phyloP scores from a whole-genome alignment of 306 rosid genomes.

The Vachellia collinsii region DNA sequence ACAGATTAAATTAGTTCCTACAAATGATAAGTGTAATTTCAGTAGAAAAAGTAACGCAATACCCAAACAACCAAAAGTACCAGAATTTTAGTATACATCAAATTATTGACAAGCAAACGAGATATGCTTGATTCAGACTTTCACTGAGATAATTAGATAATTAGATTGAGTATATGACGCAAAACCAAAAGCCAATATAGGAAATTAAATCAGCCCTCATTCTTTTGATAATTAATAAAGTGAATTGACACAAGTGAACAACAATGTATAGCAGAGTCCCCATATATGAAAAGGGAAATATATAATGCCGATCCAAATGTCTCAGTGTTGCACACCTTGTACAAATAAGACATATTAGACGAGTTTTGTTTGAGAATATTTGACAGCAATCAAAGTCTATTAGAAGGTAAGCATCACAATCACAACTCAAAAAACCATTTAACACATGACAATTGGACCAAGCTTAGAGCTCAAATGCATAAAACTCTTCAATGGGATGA shows the following conservation, averaged over 20 bases:
- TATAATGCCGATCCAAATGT: background rate
- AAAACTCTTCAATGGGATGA: background rate
- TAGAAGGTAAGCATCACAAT: background rate
- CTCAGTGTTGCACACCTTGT: background rate
- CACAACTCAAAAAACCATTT: background rate
- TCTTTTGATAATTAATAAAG: background rate
- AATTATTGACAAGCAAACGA: constrained; percentile 23
- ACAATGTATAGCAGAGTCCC: background rate
- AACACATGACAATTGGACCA: background rate
- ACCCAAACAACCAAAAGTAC: background rate
- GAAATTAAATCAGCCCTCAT: background rate
- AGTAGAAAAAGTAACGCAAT: constrained; percentile 17
- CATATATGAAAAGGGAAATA: background rate
- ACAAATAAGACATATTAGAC: background rate
- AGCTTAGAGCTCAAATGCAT: background rate
- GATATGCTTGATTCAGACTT: background rate
- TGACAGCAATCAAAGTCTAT: background rate
- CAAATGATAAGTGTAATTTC: constrained; percentile 9
- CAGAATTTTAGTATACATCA: constrained; percentile 3
- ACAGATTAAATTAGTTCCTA: constrained; percentile 42
- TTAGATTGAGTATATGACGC: background rate
- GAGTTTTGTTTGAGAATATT: background rate
- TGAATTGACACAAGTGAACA: background rate
- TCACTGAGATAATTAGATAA: background rate
- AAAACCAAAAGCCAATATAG: background rate